Base-by-base conservation (phyloP, 2,329 filamentous ascomycete genomes). In the Knoxdaviesia capensis region DNA sequence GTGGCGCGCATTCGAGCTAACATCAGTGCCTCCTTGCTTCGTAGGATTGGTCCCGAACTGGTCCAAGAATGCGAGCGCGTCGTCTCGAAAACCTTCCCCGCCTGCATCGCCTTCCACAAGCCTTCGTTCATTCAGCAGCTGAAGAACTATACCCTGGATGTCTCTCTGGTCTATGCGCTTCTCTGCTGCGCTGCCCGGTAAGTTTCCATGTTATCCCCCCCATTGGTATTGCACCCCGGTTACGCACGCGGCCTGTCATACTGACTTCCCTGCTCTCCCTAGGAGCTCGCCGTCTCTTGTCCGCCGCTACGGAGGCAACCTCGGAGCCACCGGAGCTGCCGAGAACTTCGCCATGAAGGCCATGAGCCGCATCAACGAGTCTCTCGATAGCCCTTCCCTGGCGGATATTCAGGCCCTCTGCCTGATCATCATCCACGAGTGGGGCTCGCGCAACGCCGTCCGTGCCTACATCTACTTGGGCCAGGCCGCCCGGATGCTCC, bases 401-500 rank as follows among this genome's bases (percentile, higher is more conserved):
- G 68, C 69, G 43, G 71, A 76, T 47, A 73, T 76, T 44, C 71
- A 76, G 58, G 66, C 71, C 40, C 59, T 75, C 31, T 74, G 71
- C 55, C 61, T 76, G 43, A 57, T 76, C 48, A 68, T 73, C 48
- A 71, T 76, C 41, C 71, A 76, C 49, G 71, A 76, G 56, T 76
- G 71, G 71, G 71, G 71, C 39, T 68, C 66, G 44, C 59, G 71
- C 36, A 74, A 74, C 53, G 71, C 71, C 34, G 69, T 76, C 31
- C 69, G 71, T 11, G 71, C 71, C 46, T 76, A 76, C 60, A 68
- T 74, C 53, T 74, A 74, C 52, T 62, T 76, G 29, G 71, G 71
- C 47, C 71, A 75, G 52, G 71, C 71, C 32, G 66, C 69, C n/a
- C 68, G 71, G 45, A 74, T 76, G 70, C 64, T 71, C 32, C 71